Percentiles rank a stretch among this genome's conserved stretches.
phyloP scores from a whole-genome alignment of 495 filamentous ascomycete genomes.

The Amphirosellinia nigrospora region DNA sequence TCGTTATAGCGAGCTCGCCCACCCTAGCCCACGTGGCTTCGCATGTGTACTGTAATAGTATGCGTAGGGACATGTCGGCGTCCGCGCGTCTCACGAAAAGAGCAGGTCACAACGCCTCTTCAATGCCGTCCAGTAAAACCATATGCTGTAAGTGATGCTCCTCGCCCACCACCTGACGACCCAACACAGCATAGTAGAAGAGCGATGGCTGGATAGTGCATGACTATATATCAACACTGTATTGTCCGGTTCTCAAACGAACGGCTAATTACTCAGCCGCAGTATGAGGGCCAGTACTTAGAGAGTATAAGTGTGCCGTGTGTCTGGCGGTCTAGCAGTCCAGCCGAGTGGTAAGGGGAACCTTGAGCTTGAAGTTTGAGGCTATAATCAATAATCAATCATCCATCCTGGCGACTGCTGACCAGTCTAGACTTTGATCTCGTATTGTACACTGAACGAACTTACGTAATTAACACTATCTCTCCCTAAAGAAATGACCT shows the following conservation, averaged over 20 bases:
- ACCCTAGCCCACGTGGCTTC: slow-evolving; percentile 6
- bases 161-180: neutral
- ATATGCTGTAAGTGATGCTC: neutral
- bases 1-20: neutral
- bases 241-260: neutral
- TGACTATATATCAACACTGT: neutral
- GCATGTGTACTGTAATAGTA: no score
- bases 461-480: no score
- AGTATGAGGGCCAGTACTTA: slow-evolving; percentile 9
- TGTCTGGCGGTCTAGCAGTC: no score
- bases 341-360: no score
- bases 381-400: no score
- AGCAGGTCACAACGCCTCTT: neutral
- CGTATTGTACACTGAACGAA: no score
- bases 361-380: no score
- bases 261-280: neutral
- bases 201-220: neutral
- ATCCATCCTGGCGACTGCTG: no score
- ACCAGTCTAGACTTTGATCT: no score
- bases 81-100: neutral
- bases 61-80: neutral
- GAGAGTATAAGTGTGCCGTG: neutral
- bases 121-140: neutral
- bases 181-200: neutral
- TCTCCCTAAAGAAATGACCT: no score